phyloP scores from a whole-genome alignment of 2,329 filamentous ascomycete species.

The Claviceps fusiformis region DNA sequence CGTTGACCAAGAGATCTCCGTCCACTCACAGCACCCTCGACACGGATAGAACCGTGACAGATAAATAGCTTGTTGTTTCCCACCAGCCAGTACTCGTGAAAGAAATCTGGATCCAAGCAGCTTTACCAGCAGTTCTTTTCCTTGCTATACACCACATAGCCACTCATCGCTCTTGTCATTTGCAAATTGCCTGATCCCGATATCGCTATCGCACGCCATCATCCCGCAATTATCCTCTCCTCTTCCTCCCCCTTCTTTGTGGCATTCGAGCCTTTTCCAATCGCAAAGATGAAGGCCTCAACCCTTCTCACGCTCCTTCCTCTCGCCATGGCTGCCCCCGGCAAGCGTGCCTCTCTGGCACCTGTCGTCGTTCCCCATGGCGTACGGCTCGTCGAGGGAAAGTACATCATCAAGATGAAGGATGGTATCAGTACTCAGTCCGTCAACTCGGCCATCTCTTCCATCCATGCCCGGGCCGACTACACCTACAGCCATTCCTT shows the following conservation, averaged over 20 bases:
- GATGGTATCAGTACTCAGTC: slow-evolving; percentile 10
- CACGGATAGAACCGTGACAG: neutral
- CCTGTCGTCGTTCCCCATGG: slow-evolving; percentile 20
- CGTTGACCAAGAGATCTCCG: neutral
- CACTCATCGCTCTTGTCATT: no score
- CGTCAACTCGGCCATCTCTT: slow-evolving; percentile 13
- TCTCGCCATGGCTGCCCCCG: slow-evolving; percentile 18
- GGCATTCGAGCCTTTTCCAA: neutral
- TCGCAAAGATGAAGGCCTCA: slow-evolving; percentile 16
- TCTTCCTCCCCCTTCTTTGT: neutral
- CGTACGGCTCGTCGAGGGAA: slow-evolving; percentile 19
- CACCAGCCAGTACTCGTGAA: neutral
- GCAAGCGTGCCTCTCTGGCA: slow-evolving; percentile 19
- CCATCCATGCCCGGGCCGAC: slow-evolving; percentile 19
- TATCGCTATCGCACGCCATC: no score
- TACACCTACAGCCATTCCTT: slow-evolving; percentile 16
- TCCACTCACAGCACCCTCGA: no score
- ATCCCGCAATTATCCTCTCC: neutral
- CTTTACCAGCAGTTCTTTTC: neutral
- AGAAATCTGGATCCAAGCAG: neutral
- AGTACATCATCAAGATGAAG: slow-evolving; percentile 26
- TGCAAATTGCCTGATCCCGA: no score
- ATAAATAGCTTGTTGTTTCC: neutral
- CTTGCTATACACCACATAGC: neutral
- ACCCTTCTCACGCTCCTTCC: slow-evolving; percentile 21